phyloP scores from a whole-genome alignment of 106 monocot species.

The Phalaenopsis aphrodite region DNA sequence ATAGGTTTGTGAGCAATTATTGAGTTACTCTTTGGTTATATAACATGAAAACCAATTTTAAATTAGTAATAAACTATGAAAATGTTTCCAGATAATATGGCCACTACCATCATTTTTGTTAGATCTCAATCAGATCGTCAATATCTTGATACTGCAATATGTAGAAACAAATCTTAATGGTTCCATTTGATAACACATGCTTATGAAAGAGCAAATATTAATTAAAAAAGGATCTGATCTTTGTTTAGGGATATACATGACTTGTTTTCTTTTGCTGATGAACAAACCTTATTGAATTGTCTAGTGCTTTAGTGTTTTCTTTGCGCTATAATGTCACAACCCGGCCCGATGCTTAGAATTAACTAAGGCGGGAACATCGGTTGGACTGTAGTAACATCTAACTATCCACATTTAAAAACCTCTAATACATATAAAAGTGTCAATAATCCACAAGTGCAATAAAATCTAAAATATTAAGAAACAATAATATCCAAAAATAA shows the following conservation, averaged over 20 bases:
- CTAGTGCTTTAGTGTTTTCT: neutral
- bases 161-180: neutral
- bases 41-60: neutral
- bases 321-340: neutral
- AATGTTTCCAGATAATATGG: neutral
- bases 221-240: neutral
- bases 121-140: neutral
- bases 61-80: neutral
- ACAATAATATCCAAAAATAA: too few species aligned
- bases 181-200: neutral
- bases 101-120: neutral
- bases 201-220: neutral
- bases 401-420: too few species aligned
- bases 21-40: neutral
- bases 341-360: too few species aligned
- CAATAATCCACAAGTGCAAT: too few species aligned
- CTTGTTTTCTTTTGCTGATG: neutral
- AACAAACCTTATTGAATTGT: neutral
- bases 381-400: too few species aligned
- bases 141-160: neutral
- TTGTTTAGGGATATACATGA: neutral
- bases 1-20: neutral
- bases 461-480: too few species aligned
- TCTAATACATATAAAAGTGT: too few species aligned
- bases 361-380: too few species aligned